A percentile compares a stretch with the other conserved stretches of the same genome.
phyloP scores from a whole-genome alignment of 345 rosid genomes.

The Linum trigynum region DNA sequence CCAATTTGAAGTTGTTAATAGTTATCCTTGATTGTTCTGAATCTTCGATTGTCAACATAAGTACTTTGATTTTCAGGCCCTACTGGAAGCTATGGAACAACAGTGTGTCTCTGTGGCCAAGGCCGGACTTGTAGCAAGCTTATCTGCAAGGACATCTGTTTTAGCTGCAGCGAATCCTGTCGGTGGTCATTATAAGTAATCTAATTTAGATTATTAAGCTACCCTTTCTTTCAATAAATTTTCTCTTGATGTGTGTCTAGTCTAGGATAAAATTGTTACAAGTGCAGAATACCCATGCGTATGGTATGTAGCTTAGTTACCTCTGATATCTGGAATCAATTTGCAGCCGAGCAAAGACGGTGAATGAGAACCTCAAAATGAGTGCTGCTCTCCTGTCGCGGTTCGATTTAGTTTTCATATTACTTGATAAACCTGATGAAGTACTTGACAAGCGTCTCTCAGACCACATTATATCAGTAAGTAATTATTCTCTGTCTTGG shows the following conservation, averaged over 20 bases:
- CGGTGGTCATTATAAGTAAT: slow-evolving; percentile 95
- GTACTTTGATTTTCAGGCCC: slow-evolving; percentile 38
- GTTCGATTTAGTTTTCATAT: slow-evolving; percentile 92
- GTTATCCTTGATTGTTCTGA: background rate
- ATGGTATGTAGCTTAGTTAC: background rate
- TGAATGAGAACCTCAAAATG: slow-evolving; percentile 94
- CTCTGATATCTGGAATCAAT: slow-evolving; percentile 21
- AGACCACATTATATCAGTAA: slow-evolving; percentile 93
- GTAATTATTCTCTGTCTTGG: slow-evolving; percentile 24
- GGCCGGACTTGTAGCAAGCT: slow-evolving; percentile 96
- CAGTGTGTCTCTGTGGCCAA: slow-evolving; percentile 97
- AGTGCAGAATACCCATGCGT: background rate
- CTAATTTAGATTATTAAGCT: slow-evolving; percentile 10
- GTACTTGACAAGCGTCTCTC: slow-evolving; percentile 83
- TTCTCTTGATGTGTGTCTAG: background rate
- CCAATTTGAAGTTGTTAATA: background rate
- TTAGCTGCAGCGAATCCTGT: slow-evolving; percentile 98
- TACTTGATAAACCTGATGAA: slow-evolving; percentile 96
- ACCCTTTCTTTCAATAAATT: background rate
- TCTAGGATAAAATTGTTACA: no score
- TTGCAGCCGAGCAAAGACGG: slow-evolving; percentile 98
- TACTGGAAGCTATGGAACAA: slow-evolving; percentile 99
- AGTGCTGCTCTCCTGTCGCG: slow-evolving; percentile 93
- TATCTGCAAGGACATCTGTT: slow-evolving; percentile 91
- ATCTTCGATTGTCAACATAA: slow-evolving; percentile 11